Conservation (phyloP, 768 basidiomycete species). For the Trametes cingulata region DNA sequence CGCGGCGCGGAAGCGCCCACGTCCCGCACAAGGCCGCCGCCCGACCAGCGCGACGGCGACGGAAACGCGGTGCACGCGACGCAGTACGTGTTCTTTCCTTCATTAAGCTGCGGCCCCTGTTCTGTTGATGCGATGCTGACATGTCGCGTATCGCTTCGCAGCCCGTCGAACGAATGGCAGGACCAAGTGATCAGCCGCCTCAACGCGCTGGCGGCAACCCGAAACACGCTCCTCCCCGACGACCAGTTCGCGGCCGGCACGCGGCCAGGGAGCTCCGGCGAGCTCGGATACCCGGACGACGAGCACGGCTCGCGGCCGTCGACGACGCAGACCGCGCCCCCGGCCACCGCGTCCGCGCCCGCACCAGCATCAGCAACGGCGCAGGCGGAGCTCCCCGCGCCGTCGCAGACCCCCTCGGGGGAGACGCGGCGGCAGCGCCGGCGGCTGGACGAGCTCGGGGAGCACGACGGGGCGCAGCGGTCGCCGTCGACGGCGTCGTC, state of each 20-base stretch:
- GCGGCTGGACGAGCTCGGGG: slow-evolving; percentile 41
- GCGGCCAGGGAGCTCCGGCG: neutral
- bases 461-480: slow-evolving; percentile 20
- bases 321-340: slow-evolving; percentile 7
- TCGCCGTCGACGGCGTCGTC: slow-evolving; percentile 12
- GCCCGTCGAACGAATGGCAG: slow-evolving; percentile 86
- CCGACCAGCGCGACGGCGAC: slow-evolving; percentile 25
- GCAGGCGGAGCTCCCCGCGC: neutral
- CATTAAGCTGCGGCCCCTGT: neutral
- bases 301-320: slow-evolving; percentile 13
- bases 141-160: slow-evolving; percentile 31
- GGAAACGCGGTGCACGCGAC: slow-evolving; percentile 43
- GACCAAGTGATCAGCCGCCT: slow-evolving; percentile 52
- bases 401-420: slow-evolving; percentile 2
- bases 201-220: slow-evolving; percentile 28
- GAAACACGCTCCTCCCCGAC: slow-evolving; percentile 27
- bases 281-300: neutral
- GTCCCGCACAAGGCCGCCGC: slow-evolving; percentile 27
- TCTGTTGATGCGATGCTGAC: neutral
- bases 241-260: slow-evolving; percentile 19
- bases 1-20: slow-evolving; percentile 36
- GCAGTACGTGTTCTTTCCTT: slow-evolving; percentile 49
- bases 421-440: slow-evolving; percentile 50
- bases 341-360: neutral
- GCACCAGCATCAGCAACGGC: too few species aligned